A percentile compares a stretch with the other conserved stretches of the same genome.
Conservation (phyloP, 306 rosid genomes). For the Begonia peltatifolia region DNA sequence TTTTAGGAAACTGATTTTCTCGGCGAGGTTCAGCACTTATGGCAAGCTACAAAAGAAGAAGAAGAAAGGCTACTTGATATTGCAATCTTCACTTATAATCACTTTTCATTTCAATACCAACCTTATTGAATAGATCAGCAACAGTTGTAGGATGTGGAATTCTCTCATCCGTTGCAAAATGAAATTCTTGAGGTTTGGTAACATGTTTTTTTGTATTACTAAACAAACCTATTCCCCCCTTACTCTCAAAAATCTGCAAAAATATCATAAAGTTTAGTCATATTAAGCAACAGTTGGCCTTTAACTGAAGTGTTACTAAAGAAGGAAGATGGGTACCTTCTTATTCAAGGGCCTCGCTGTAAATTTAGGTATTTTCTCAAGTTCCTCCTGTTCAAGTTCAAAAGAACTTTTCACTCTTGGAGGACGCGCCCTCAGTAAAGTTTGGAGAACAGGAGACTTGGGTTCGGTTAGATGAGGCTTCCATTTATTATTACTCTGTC, state of each 20-base stretch:
- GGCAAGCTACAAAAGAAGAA: slow-evolving; percentile 36
- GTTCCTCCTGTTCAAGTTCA: slow-evolving; percentile 79
- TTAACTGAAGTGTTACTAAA: background rate
- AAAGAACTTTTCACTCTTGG: slow-evolving; percentile 49
- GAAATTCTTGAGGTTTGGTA: slow-evolving; percentile 80
- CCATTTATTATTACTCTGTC: slow-evolving; percentile 51
- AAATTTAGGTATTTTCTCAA: slow-evolving; percentile 71
- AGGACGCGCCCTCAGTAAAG: slow-evolving; percentile 80
- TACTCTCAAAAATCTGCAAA: slow-evolving; percentile 78
- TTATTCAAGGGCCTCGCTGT: slow-evolving; percentile 85
- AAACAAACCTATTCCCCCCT: slow-evolving; percentile 78
- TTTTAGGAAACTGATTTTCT: slow-evolving; percentile 43
- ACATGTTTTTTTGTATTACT: slow-evolving; percentile 59
- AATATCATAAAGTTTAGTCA: background rate
- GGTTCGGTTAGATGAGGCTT: slow-evolving; percentile 63
- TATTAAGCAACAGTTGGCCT: background rate
- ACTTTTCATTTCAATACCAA: slow-evolving; percentile 4
- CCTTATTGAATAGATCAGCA: slow-evolving; percentile 74
- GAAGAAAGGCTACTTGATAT: no score
- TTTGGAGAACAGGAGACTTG: slow-evolving; percentile 72
- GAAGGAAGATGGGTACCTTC: slow-evolving; percentile 39
- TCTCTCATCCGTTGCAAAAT: slow-evolving; percentile 84
- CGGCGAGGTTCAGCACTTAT: slow-evolving; percentile 44
- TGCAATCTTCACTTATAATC: no score
- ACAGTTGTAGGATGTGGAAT: slow-evolving; percentile 49